Evolutionary conservation across 108 stramenopile species (phyloP), one percentile per base, ranked within the genome.

Genomic region (Nitzschia sp.): DNA sequence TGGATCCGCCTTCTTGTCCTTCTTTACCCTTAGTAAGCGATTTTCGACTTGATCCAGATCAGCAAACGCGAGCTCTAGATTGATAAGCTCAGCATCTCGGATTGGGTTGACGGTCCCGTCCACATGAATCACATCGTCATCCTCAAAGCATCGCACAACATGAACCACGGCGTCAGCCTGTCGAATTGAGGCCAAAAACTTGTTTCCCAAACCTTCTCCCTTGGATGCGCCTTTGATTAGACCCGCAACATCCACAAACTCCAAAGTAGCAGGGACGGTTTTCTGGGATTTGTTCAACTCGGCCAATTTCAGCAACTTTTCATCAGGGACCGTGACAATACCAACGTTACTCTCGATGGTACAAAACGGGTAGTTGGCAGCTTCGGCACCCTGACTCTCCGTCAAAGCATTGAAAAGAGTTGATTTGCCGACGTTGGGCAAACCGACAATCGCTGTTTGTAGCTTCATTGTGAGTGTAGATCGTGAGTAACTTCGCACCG

Each of bases 201-300:
- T 85, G 79, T 99, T 99, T n/a, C 99, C 99, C 2, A 99, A 73
- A 27, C 99, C 99, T 79, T 98, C 97, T 31, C 99, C 98, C 66
- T 88, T 80, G 54, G 85, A 86, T 23, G 99, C 99, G 30, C 99
- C 99, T 80, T 99, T 99, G 31, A 99, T 97, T 0, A 99, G 84
- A 13, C 99, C 99, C 0, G 99, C 99, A 48, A 99, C 98, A 66
- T 99, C 99, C 18, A 97, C 97, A 67, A 99, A 98, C 73, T 99
- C 99, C 42, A 99, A 79, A 4, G 86, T 80, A 26, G 97, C 88
- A 11, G 97, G 98, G 3, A 98, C 91, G 19, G 72, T 74, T 72
- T 96, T 96, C 25, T 61, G 90, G 46, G 92, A 92, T 33, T 85
- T 82, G 74, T 97, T 92, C 70, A 99, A 83, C 53, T 76, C 77